Percentiles rank a stretch among this genome's conserved stretches.
phyloP scores from a whole-genome alignment of 176 grass and related monocot species.

The Melocanna baccifera region DNA sequence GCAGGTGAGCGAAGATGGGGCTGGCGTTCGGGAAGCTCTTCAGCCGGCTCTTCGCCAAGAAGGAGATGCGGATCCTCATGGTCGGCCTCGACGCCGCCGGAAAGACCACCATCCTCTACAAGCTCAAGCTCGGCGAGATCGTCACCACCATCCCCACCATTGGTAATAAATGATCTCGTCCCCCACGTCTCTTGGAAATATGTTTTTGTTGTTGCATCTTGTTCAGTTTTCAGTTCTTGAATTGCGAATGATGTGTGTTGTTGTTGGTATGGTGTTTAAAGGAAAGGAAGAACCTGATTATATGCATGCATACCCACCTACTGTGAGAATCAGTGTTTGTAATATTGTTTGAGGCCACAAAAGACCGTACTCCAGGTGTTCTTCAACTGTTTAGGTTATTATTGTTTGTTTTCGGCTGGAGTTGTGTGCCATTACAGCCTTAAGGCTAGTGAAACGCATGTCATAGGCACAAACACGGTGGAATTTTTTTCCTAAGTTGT shows the following conservation, averaged over 20 bases:
- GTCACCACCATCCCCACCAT: constrained; percentile 80
- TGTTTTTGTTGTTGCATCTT: not conserved
- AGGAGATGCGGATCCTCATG: not conserved
- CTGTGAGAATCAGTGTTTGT: not conserved
- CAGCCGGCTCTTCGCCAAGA: too few relatives aligned
- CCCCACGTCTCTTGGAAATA: not conserved
- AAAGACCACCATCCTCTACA: constrained; percentile 83
- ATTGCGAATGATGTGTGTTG: too few relatives aligned
- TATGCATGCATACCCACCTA: not conserved
- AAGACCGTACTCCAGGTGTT: not conserved
- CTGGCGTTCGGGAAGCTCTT: too few relatives aligned
- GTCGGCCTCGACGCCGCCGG: constrained; percentile 69
- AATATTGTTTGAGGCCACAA: not conserved
- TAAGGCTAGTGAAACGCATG: not conserved
- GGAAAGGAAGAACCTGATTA: not conserved
- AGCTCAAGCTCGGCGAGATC: constrained; percentile 81
- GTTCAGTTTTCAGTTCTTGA: not conserved
- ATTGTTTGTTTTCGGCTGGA: not conserved
- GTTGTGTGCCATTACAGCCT: not conserved
- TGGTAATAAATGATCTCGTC: constrained; percentile 10
- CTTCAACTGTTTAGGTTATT: not conserved
- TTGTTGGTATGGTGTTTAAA: not conserved
- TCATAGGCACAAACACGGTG: not conserved
- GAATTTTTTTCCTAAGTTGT: not conserved
- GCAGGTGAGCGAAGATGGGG: not conserved